A percentile compares a stretch with the other conserved stretches of the same genome.
Evolutionary conservation across 179 eudicot genomes (phyloP).

Genomic region (Heliamphora ciliata): DNA sequence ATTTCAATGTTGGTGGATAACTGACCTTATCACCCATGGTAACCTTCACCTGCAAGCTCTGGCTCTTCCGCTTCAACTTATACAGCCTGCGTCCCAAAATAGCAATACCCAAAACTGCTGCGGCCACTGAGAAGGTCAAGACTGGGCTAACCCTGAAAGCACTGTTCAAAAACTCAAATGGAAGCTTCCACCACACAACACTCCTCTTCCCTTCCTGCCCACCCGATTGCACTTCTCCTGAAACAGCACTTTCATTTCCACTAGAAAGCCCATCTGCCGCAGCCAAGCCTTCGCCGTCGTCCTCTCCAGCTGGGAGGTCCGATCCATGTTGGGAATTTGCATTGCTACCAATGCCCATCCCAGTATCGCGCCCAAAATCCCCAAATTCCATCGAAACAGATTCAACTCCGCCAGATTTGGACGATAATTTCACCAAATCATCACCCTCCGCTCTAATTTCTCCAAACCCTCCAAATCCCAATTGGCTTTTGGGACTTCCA

Average conservation of each 20-base stretch:
- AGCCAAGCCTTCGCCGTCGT: neutral
- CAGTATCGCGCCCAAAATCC: constrained; percentile 13
- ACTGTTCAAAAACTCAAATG: constrained; percentile 66
- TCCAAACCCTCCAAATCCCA: constrained; percentile 18
- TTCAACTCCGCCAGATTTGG: constrained; percentile 14
- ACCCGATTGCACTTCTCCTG: constrained; percentile 18
- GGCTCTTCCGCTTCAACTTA: constrained; percentile 70
- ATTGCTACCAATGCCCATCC: constrained; percentile 12
- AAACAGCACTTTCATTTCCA: neutral
- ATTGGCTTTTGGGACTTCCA: constrained; percentile 11
- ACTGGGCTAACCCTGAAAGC: constrained; percentile 67
- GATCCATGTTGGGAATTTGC: constrained; percentile 10
- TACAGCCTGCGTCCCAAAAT: constrained; percentile 60
- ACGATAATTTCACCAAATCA: neutral
- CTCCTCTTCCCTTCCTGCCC: constrained; percentile 28
- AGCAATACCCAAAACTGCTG: constrained; percentile 72
- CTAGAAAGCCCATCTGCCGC: neutral
- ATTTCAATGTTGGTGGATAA: neutral
- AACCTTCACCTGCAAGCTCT: constrained; percentile 50
- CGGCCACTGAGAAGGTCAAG: constrained; percentile 83
- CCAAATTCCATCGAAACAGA: neutral
- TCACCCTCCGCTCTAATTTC: constrained; percentile 14
- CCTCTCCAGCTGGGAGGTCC: neutral
- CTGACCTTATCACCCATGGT: constrained; percentile 77
- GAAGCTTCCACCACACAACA: constrained; percentile 83